These are phyloP conservation scores for Euphorbia corollata DNA, from an alignment of 441 rosid genomes.

Conservation along the genomic window DNA sequence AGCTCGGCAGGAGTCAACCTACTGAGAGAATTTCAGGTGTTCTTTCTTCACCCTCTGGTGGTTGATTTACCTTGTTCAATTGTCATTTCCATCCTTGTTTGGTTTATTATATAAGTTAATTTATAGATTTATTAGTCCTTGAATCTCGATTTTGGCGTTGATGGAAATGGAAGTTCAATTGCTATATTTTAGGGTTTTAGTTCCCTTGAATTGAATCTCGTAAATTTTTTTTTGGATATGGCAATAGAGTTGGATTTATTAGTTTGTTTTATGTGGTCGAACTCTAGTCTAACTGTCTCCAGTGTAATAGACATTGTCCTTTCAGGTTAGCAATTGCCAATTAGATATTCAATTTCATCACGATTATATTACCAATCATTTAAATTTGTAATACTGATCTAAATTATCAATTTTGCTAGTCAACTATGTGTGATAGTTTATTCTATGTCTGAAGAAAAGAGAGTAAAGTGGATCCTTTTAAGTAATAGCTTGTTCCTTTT, in stretches of 20 bases:
- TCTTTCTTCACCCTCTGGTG: conserved; percentile 5
- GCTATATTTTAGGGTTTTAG: conserved; percentile 14
- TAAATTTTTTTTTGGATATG: background rate
- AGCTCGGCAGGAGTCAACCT: conserved; percentile 55
- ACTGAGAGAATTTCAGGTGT: conserved; percentile 89
- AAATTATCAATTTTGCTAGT: background rate
- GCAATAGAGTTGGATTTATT: background rate
- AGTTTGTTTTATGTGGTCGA: background rate
- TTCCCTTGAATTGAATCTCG: background rate
- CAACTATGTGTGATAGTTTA: background rate
- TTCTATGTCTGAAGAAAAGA: too few species aligned
- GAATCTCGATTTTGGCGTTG: background rate
- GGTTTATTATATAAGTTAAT: background rate
- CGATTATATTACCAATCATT: background rate
- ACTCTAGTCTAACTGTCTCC: conserved; percentile 5
- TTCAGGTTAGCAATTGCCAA: background rate
- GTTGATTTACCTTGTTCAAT: background rate
- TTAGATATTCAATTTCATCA: background rate
- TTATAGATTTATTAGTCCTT: conserved; percentile 9
- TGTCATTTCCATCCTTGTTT: background rate
- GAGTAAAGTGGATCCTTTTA: too few species aligned
- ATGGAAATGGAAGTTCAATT: conserved; percentile 4
- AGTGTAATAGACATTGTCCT: background rate
- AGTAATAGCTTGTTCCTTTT: too few species aligned
- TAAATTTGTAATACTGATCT: background rate